Percentiles rank a stretch among this genome's conserved stretches.
These are phyloP conservation scores for Orbilia oligospora DNA, from an alignment of 2,329 filamentous ascomycete genomes.

Conservation along the genomic window DNA sequence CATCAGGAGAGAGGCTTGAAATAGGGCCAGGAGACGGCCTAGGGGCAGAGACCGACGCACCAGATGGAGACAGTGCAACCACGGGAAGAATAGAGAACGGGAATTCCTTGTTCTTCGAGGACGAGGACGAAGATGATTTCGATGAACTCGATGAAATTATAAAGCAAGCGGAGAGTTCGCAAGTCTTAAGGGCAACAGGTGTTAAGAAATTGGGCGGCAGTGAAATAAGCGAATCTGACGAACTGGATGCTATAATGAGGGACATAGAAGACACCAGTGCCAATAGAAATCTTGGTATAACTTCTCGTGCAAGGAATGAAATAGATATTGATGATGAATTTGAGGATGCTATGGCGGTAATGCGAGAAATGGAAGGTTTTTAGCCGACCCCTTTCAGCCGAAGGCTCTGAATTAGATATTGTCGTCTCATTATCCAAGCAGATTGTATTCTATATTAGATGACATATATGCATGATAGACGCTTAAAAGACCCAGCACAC, in stretches of 20 bases:
- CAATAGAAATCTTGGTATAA: background rate
- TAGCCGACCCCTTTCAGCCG: background rate
- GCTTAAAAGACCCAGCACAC: background rate
- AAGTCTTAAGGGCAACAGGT: background rate
- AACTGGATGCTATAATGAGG: slow-evolving; percentile 72
- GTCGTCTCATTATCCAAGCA: background rate
- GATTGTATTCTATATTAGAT: background rate
- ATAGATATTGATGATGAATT: slow-evolving; percentile 68
- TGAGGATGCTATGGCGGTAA: slow-evolving; percentile 77
- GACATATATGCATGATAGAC: slow-evolving; percentile 20
- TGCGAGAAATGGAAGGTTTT: slow-evolving; percentile 70
- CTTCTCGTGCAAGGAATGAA: slow-evolving; percentile 1
- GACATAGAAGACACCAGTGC: slow-evolving; percentile 67
- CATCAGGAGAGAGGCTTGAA: slow-evolving; percentile 39
- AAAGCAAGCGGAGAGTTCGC: slow-evolving; percentile 26
- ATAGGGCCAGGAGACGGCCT: slow-evolving; percentile 27
- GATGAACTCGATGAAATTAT: slow-evolving; percentile 62
- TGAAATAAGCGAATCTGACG: slow-evolving; percentile 67
- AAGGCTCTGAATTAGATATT: background rate
- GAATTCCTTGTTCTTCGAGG: slow-evolving; percentile 59
- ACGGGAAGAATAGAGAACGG: slow-evolving; percentile 24
- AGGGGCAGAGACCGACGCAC: background rate
- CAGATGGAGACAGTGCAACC: background rate
- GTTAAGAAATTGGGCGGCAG: slow-evolving; percentile 30
- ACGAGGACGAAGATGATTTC: slow-evolving; percentile 65